Conservation (phyloP, 2,329 filamentous ascomycete genomes). For the Drechslerella coelobrocha region DNA sequence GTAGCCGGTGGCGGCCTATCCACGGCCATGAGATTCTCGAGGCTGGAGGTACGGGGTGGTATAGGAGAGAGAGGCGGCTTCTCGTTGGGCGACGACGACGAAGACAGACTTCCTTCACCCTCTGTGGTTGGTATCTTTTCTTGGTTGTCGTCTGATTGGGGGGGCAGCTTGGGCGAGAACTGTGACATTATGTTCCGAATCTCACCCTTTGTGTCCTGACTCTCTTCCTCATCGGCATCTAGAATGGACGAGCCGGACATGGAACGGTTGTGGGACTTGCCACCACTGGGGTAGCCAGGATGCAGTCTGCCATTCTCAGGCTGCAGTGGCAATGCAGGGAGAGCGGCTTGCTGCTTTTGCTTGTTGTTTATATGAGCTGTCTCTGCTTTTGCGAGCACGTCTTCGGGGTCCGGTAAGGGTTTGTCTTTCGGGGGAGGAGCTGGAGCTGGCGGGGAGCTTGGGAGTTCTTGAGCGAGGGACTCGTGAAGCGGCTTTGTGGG, state of each 20-base stretch:
- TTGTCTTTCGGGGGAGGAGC: slow-evolving; percentile 52
- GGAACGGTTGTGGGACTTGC: slow-evolving; percentile 50
- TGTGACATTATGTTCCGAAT: slow-evolving; percentile 98
- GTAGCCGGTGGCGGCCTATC: slow-evolving; percentile 11
- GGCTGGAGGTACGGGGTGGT: slow-evolving; percentile 45
- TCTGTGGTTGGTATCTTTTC: slow-evolving; percentile 27
- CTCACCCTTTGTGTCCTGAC: slow-evolving; percentile 77
- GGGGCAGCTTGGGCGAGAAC: slow-evolving; percentile 62
- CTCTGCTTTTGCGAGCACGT: slow-evolving; percentile 52
- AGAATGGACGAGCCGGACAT: slow-evolving; percentile 57
- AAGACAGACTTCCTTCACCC: neutral
- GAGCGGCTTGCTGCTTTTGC: slow-evolving; percentile 11
- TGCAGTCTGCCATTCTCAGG: slow-evolving; percentile 49
- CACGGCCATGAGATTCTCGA: slow-evolving; percentile 43
- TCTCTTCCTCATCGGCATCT: slow-evolving; percentile 68
- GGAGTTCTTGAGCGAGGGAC: slow-evolving; percentile 29
- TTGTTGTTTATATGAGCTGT: slow-evolving; percentile 22
- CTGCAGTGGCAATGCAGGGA: slow-evolving; percentile 39
- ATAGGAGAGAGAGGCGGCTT: slow-evolving; percentile 49
- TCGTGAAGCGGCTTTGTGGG: slow-evolving; percentile 27
- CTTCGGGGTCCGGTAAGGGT: slow-evolving; percentile 51
- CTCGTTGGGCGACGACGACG: slow-evolving; percentile 7
- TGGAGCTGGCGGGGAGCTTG: slow-evolving; percentile 53
- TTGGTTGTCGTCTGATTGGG: slow-evolving; percentile 46
- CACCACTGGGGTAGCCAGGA: slow-evolving; percentile 50